These are phyloP conservation scores for Ensete glaucum DNA, from an alignment of 176 grass and related monocot genomes.

Conservation along the genomic window DNA sequence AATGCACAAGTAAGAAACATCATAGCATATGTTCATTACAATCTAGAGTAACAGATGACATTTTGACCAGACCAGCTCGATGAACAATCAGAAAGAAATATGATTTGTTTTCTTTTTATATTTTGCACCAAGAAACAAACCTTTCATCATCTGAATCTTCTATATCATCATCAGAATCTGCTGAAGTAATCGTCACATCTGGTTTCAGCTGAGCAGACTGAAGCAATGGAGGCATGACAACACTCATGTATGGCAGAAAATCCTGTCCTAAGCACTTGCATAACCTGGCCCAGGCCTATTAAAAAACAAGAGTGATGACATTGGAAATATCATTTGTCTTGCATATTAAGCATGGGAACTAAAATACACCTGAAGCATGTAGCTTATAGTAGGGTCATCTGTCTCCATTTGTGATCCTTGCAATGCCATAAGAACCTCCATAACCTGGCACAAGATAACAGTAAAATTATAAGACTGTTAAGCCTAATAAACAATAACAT, in stretches of 20 bases:
- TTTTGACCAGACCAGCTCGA: neutral
- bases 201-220: conserved; percentile 98
- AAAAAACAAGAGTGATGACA: conserved; percentile 15
- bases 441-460: conserved; percentile 45
- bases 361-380: conserved; percentile 78
- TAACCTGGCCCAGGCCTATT: conserved; percentile 90
- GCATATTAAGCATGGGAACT: neutral
- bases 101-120: neutral
- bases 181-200: conserved; percentile 93
- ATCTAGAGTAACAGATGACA: neutral
- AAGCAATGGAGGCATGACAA: conserved; percentile 97
- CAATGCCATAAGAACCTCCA: conserved; percentile 95
- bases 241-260: conserved; percentile 97
- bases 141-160: conserved; percentile 92
- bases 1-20: neutral
- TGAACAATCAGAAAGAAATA: neutral
- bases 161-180: conserved; percentile 93
- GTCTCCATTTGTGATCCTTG: conserved; percentile 97
- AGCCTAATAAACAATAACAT: neutral
- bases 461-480: neutral
- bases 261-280: conserved; percentile 99
- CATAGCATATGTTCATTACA: neutral
- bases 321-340: neutral
- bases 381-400: conserved; percentile 96
- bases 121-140: conserved; percentile 23